These are phyloP conservation scores for Moricandia arvensis DNA, from an alignment of 345 rosid genomes.

Conservation along the genomic window DNA sequence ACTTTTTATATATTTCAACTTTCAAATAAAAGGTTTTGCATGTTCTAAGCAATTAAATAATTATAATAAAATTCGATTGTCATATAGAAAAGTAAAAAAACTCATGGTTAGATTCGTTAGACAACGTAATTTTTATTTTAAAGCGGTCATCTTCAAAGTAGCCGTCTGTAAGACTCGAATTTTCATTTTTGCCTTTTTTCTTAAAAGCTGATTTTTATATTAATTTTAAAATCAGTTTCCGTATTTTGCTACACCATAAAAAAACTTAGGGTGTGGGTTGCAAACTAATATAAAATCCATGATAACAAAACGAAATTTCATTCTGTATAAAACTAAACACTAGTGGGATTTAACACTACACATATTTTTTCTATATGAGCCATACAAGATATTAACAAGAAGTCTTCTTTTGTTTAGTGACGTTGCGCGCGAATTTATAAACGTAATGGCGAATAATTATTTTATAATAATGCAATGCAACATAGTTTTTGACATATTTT, in stretches of 20 bases:
- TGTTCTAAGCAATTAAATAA: constrained; percentile 25
- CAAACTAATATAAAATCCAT: constrained; percentile 5
- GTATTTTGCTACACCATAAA: background rate
- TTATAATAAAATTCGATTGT: constrained; percentile 20
- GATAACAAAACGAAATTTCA: background rate
- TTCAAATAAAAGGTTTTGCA: constrained; percentile 1
- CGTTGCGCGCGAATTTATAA: background rate
- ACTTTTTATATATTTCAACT: constrained; percentile 15
- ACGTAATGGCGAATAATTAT: constrained; percentile 11
- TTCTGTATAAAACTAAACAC: background rate
- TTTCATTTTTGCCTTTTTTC: constrained; percentile 8
- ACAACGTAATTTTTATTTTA: constrained; percentile 15
- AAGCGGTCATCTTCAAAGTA: constrained; percentile 11
- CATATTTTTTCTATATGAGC: background rate
- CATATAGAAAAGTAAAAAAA: constrained; percentile 8
- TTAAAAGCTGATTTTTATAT: constrained; percentile 12
- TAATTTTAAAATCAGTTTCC: background rate
- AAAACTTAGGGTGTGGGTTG: constrained; percentile 7
- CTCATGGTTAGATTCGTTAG: constrained; percentile 23
- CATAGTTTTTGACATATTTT: background rate
- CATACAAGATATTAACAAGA: background rate
- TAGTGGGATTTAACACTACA: constrained; percentile 9
- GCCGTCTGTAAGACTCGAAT: constrained; percentile 17
- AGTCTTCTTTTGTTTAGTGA: background rate
- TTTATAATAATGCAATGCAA: background rate